Conservation (phyloP, 2,329 filamentous ascomycete species). For the Apiospora arundinis region DNA sequence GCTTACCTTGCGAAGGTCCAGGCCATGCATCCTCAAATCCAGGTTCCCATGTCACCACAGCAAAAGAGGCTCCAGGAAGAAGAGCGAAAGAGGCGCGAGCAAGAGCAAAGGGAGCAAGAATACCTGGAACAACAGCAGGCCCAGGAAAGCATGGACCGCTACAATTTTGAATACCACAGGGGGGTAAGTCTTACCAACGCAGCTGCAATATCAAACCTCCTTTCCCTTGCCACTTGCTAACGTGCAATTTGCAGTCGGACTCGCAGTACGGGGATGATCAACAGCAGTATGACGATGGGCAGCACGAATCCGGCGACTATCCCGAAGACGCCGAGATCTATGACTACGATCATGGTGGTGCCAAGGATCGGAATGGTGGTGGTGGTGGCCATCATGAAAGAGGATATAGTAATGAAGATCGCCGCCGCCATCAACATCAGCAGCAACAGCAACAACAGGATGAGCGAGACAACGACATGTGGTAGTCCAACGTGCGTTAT, state of each 20-base stretch:
- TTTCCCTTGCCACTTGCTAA: background rate
- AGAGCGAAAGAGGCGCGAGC: slow-evolving; percentile 53
- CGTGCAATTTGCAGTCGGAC: slow-evolving; percentile 39
- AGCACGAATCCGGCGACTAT: slow-evolving; percentile 53
- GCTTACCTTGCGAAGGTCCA: slow-evolving; percentile 98
- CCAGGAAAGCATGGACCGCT: slow-evolving; percentile 54
- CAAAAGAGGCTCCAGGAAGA: slow-evolving; percentile 66
- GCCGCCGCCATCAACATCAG: slow-evolving; percentile 3
- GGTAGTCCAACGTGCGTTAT: slow-evolving; percentile 19
- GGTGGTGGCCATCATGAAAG: slow-evolving; percentile 46
- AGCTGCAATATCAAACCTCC: background rate
- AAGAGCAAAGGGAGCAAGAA: slow-evolving; percentile 25
- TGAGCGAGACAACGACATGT: slow-evolving; percentile 21
- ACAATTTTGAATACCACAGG: slow-evolving; percentile 60
- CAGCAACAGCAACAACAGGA: slow-evolving; percentile 8
- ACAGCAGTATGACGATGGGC: slow-evolving; percentile 53
- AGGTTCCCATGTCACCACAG: slow-evolving; percentile 84
- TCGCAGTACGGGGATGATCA: slow-evolving; percentile 35
- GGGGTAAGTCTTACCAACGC: slow-evolving; percentile 43
- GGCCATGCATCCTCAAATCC: slow-evolving; percentile 96
- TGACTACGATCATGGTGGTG: slow-evolving; percentile 55
- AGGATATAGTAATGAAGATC: background rate
- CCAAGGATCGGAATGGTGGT: slow-evolving; percentile 43
- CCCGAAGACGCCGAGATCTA: slow-evolving; percentile 60
- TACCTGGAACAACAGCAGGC: slow-evolving; percentile 52